Base-by-base conservation (phyloP, 2,329 filamentous ascomycete species). In the Penicillium sp. region DNA sequence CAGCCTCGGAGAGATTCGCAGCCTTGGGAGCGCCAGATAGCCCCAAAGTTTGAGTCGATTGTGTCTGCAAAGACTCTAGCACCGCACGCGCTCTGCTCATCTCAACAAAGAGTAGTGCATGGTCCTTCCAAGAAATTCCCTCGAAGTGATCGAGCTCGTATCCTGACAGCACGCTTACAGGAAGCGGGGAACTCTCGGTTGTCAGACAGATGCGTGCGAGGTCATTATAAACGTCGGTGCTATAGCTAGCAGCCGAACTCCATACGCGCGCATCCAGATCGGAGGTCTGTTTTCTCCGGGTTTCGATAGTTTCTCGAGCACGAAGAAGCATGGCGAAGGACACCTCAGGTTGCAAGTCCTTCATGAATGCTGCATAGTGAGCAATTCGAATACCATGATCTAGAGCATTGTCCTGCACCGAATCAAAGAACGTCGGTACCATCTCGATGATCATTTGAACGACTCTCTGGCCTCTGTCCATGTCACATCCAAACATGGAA, bases 51-150 rank as follows among this genome's bases (percentile, higher is more conserved):
- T 55, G 11, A n/a, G 19, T 44, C 14, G 53, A 37, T 26, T 64
- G 55, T 31, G 58, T 33, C 26, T 62, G 51, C 27, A 68, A 52
- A 14, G 64, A 62, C 9, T 67, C 66, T 10, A 67, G 61, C 2
- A 68, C 60, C 13, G 62, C 55, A 13, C 63, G 57, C 19, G 66
- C 66, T 45, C 66, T 54, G 21, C 53, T 60, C 52, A 63, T 62
- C 45, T 68, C 66, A 11, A 66, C 37, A 45, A 68, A 68, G 8
- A 68, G 50, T 11, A 68, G 50, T 9, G 64, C 64, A 58, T 68
- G 66, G 16, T 68, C 66, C 26, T 16, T 51, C 66, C 66, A 68
- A 1, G 61, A 64, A 0, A 63, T 52, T 3, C 49, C 53, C 1
- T 51, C 59, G 13, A 59, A 58, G 47, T 67, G 62, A 1, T 60